Conservation (phyloP, 768 basidiomycete species). For the Boletus vermiculosoides region DNA sequence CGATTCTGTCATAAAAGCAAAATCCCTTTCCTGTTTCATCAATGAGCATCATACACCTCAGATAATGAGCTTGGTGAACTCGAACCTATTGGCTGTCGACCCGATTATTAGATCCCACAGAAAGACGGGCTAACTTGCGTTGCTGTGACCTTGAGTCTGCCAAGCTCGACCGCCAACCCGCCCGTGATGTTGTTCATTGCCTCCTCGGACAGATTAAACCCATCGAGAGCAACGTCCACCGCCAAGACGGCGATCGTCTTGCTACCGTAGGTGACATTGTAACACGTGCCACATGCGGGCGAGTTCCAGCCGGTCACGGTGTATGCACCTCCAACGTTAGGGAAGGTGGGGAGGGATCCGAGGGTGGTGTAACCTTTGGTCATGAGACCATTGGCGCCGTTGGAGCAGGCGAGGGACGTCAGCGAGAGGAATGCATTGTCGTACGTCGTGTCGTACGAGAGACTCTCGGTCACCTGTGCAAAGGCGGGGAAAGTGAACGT, state of each 20-base stretch:
- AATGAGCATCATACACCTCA: not conserved
- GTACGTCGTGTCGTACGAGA: slow-evolving; percentile 34
- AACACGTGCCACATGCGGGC: slow-evolving; percentile 34
- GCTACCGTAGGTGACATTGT: slow-evolving; percentile 27
- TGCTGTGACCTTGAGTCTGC: slow-evolving; percentile 46
- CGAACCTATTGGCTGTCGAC: not conserved
- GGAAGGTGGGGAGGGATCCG: slow-evolving; percentile 32
- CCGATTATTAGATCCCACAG: slow-evolving; percentile 40
- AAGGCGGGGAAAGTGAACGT: slow-evolving; percentile 18
- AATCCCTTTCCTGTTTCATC: not conserved
- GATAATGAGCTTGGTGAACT: not conserved
- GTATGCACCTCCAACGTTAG: slow-evolving; percentile 34
- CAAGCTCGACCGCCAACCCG: slow-evolving; percentile 45
- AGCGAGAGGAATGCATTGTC: slow-evolving; percentile 25
- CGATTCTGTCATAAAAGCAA: not conserved
- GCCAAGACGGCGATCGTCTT: slow-evolving; percentile 25
- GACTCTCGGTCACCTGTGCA: slow-evolving; percentile 7
- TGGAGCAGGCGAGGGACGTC: slow-evolving; percentile 30
- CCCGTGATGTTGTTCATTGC: slow-evolving; percentile 58
- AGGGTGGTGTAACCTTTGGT: slow-evolving; percentile 34
- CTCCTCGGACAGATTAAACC: slow-evolving; percentile 48
- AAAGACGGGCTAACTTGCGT: slow-evolving; percentile 42
- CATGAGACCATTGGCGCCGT: slow-evolving; percentile 33
- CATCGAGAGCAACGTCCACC: slow-evolving; percentile 28
- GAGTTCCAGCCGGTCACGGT: slow-evolving; percentile 33